A percentile compares a stretch with the other conserved stretches of the same genome.
phyloP scores from a whole-genome alignment of 2,329 filamentous ascomycete species.

The Claviceps sorghi region DNA sequence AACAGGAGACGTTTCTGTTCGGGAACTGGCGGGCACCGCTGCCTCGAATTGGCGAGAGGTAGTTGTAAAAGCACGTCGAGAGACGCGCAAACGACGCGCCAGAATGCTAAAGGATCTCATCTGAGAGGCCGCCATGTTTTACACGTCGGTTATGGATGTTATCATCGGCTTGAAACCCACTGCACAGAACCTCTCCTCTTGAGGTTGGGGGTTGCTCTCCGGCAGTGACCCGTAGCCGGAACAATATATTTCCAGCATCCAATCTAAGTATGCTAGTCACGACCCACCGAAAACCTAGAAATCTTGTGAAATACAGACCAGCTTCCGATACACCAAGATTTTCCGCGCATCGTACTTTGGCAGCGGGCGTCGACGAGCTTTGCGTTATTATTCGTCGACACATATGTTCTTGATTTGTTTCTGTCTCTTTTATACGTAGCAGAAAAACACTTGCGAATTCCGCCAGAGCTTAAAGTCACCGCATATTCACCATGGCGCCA shows the following conservation, averaged over 20 bases:
- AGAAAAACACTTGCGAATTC: no score
- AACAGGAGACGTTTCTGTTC: slow-evolving; percentile 25
- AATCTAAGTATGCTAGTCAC: not conserved
- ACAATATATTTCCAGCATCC: slow-evolving; percentile 5
- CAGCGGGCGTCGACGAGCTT: not conserved
- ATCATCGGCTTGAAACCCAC: slow-evolving; percentile 1
- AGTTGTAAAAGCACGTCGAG: slow-evolving; percentile 32
- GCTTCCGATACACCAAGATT: not conserved
- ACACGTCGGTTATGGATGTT: not conserved
- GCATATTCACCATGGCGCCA: slow-evolving; percentile 25
- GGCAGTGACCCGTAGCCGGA: slow-evolving; percentile 2
- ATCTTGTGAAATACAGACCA: not conserved
- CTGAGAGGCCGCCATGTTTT: slow-evolving; percentile 30
- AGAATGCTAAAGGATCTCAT: slow-evolving; percentile 30
- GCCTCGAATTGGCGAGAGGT: slow-evolving; percentile 34
- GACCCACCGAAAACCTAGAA: not conserved
- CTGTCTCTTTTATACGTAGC: not conserved
- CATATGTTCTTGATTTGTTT: not conserved
- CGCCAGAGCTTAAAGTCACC: no score
- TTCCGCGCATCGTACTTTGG: not conserved
- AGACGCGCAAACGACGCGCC: slow-evolving; percentile 28
- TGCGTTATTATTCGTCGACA: not conserved
- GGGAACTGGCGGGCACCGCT: slow-evolving; percentile 23
- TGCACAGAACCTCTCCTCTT: not conserved
- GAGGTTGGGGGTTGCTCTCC: not conserved